Evolutionary conservation across 2,329 filamentous ascomycete species (phyloP).

Genomic region (Basipetospora chlamydospora): DNA sequence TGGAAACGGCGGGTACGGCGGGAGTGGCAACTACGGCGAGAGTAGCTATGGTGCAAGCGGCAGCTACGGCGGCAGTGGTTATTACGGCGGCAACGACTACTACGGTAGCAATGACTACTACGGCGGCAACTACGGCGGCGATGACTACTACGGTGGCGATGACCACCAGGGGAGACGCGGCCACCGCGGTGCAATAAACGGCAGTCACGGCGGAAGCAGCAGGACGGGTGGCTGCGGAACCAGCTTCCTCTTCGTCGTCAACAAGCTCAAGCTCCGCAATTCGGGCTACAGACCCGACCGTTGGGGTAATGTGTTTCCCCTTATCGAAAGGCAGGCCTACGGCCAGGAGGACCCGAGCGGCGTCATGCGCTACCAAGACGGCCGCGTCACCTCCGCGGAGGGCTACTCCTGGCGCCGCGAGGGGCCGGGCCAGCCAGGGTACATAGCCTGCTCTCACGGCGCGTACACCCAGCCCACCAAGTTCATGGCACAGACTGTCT

Average conservation of each 20-base stretch:
- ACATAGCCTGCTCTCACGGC: background rate
- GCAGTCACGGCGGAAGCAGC: background rate
- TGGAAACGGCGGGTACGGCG: too few species aligned
- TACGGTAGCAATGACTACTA: too few species aligned
- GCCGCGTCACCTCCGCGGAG: background rate
- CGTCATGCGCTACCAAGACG: background rate
- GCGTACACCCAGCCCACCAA: slow-evolving; percentile 3
- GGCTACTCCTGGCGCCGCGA: background rate
- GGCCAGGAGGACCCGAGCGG: background rate
- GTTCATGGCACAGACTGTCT: slow-evolving; percentile 17
- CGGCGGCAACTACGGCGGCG: too few species aligned
- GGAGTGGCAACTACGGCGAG: too few species aligned
- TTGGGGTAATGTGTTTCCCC: slow-evolving; percentile 2
- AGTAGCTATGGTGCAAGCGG: too few species aligned
- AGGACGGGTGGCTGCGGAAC: background rate
- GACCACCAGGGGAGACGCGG: too few species aligned
- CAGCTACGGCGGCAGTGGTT: too few species aligned
- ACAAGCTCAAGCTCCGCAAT: slow-evolving; percentile 17
- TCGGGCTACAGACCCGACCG: too few species aligned
- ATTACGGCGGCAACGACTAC: too few species aligned
- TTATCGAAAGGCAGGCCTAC: background rate
- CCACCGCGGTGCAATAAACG: too few species aligned
- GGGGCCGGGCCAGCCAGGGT: background rate
- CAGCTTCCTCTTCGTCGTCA: slow-evolving; percentile 24
- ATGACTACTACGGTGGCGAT: too few species aligned